Percentiles rank a stretch among this genome's conserved stretches.
phyloP scores from a whole-genome alignment of 805 yeast species.

The Tanozyma kutaoensis region DNA sequence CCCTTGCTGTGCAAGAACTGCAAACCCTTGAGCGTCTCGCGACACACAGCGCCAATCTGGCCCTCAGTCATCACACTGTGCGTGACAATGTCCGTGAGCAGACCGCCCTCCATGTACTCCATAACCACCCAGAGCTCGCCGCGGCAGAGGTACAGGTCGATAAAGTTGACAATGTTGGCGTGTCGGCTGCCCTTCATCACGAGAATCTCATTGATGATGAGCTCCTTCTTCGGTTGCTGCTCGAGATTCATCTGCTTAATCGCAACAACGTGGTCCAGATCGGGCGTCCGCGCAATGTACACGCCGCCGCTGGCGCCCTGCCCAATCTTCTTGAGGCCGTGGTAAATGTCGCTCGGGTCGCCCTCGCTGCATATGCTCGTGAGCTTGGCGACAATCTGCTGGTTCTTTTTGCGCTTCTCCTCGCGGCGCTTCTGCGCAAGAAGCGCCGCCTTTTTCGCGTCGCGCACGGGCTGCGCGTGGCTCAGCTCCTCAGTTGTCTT shows the following conservation, averaged over 20 bases:
- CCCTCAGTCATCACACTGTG: constrained; percentile 83
- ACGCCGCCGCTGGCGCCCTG: constrained; percentile 99
- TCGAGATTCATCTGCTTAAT: constrained; percentile 93
- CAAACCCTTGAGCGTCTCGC: constrained; percentile 81
- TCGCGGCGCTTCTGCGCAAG: constrained; percentile 60
- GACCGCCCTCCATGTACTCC: constrained; percentile 99
- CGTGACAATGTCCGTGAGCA: constrained; percentile 88
- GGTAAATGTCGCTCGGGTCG: constrained; percentile 65
- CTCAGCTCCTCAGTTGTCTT: too few relatives aligned
- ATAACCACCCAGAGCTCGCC: constrained; percentile 92
- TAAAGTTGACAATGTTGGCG: constrained; percentile 9
- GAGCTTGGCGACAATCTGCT: constrained; percentile 57
- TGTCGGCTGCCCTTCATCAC: constrained; percentile 10
- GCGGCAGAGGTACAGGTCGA: constrained; percentile 29
- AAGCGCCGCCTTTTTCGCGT: constrained; percentile 40
- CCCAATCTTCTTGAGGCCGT: constrained; percentile 71
- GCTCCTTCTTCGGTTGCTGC: constrained; percentile 89
- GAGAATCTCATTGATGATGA: constrained; percentile 41
- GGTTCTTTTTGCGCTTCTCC: constrained; percentile 59
- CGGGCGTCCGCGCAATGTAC: constrained; percentile 61
- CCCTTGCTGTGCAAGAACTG: constrained; percentile 83
- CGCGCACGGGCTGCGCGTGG: constrained; percentile 20
- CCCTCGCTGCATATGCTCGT: constrained; percentile 70
- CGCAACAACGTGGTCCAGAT: constrained; percentile 40
- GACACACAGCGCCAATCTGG: constrained; percentile 89